phyloP scores from a whole-genome alignment of 176 grass and related monocot genomes.

The Avena sativa region DNA sequence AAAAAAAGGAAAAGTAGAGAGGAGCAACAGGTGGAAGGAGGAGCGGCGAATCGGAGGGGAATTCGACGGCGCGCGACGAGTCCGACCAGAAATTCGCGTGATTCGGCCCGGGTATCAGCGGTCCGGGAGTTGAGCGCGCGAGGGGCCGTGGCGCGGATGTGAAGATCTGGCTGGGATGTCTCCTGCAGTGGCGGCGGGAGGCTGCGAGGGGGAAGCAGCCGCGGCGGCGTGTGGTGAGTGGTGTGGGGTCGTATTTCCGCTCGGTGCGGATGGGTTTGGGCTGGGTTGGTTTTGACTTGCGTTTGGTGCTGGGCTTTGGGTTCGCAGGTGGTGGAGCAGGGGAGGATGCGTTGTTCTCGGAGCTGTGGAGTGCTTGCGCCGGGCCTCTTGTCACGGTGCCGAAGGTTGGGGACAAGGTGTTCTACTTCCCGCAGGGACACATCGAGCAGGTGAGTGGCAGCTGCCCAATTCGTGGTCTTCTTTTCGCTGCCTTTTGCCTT shows the following conservation, averaged over 20 bases:
- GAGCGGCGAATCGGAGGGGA: conserved; percentile 37
- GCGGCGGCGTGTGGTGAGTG: conserved; percentile 40
- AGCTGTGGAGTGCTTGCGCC: conserved; percentile 91
- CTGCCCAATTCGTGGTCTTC: background rate
- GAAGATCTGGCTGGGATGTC: conserved; percentile 51
- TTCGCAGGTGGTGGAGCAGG: conserved; percentile 40
- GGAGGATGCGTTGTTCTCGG: conserved; percentile 68
- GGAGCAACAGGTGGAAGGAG: background rate
- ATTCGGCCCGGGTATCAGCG: conserved; percentile 5
- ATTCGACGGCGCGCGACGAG: background rate
- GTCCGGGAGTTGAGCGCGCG: background rate
- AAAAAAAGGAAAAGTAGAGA: background rate
- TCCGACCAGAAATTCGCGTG: conserved; percentile 47
- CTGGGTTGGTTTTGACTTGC: conserved; percentile 36
- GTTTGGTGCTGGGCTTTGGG: conserved; percentile 3
- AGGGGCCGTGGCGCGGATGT: conserved; percentile 44
- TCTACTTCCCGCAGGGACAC: conserved; percentile 97
- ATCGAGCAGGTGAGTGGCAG: conserved; percentile 77
- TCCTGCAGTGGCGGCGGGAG: background rate
- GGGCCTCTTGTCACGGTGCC: conserved; percentile 93
- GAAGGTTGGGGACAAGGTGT: conserved; percentile 67
- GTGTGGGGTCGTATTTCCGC: background rate
- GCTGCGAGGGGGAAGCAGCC: conserved; percentile 29
- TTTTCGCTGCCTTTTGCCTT: background rate
- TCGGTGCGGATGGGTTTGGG: background rate